Conservation (phyloP, 345 rosid species). For the Syzygium aqueum region DNA sequence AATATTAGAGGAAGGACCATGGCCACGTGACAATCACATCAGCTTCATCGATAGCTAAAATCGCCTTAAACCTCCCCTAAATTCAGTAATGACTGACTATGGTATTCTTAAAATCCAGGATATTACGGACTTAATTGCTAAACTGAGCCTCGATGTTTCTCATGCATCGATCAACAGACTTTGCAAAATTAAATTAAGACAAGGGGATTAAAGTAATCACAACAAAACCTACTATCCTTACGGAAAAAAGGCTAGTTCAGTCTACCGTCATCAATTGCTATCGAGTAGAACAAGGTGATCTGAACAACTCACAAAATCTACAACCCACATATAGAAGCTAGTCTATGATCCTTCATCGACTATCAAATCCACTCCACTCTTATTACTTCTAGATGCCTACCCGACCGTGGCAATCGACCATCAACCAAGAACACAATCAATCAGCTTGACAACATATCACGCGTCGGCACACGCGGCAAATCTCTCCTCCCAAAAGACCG, state of each 20-base stretch:
- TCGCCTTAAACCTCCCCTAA: background rate
- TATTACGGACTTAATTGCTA: background rate
- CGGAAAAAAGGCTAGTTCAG: background rate
- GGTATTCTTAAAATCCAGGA: background rate
- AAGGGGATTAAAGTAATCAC: background rate
- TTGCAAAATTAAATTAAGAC: background rate
- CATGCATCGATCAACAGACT: background rate
- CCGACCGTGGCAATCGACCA: background rate
- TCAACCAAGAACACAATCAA: background rate
- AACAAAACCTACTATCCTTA: background rate
- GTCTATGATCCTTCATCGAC: background rate
- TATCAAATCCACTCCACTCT: background rate
- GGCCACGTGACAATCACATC: background rate
- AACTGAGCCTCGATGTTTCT: background rate
- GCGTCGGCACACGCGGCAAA: background rate
- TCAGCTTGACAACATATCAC: background rate
- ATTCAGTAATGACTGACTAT: background rate
- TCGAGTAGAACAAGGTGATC: background rate
- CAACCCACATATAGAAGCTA: background rate
- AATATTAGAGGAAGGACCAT: background rate
- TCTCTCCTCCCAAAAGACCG: background rate
- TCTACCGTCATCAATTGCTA: background rate
- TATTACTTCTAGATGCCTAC: background rate
- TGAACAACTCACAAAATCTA: background rate
- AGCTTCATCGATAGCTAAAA: background rate